Conservation (phyloP, 1,284 basidiomycete genomes). For the Sporisorium sorghi region DNA sequence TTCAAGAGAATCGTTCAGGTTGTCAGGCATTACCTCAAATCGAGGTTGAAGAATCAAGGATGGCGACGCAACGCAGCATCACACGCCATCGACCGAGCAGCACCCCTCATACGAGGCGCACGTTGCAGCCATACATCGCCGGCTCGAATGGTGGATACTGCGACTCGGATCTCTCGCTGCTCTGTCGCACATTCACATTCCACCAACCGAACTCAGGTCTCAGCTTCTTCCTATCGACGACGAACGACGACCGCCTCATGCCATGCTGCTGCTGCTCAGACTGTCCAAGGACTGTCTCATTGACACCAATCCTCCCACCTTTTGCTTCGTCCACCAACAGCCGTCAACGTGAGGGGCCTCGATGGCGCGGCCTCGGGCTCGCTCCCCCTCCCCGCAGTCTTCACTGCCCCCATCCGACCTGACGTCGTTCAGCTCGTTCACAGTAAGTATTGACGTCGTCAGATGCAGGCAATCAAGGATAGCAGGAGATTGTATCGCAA, state of each 20-base stretch:
- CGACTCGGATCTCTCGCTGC: neutral
- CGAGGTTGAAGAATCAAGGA: neutral
- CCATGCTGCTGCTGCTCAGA: slow-evolving; percentile 12
- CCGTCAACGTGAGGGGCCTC: slow-evolving; percentile 68
- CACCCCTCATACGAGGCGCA: too few species aligned
- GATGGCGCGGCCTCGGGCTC: slow-evolving; percentile 80
- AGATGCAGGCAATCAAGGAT: neutral
- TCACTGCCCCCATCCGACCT: slow-evolving; percentile 97
- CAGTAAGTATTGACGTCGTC: slow-evolving; percentile 77
- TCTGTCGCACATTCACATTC: neutral
- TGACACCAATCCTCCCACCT: slow-evolving; percentile 11
- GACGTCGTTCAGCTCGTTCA: slow-evolving; percentile 98
- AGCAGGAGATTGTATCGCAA: neutral
- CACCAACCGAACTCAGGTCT: neutral
- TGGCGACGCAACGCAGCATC: too few species aligned
- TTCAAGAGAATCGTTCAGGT: neutral
- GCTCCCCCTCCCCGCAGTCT: slow-evolving; percentile 92
- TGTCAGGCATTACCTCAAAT: neutral
- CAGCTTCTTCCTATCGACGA: neutral
- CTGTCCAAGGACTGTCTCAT: neutral
- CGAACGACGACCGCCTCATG: slow-evolving; percentile 3
- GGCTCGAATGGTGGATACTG: neutral
- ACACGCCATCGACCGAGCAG: too few species aligned
- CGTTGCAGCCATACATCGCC: neutral
- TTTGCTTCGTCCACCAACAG: slow-evolving; percentile 26